These are phyloP conservation scores for Phytophthora nicotianae DNA, from an alignment of 352 stramenopile species.

Conservation along the genomic window DNA sequence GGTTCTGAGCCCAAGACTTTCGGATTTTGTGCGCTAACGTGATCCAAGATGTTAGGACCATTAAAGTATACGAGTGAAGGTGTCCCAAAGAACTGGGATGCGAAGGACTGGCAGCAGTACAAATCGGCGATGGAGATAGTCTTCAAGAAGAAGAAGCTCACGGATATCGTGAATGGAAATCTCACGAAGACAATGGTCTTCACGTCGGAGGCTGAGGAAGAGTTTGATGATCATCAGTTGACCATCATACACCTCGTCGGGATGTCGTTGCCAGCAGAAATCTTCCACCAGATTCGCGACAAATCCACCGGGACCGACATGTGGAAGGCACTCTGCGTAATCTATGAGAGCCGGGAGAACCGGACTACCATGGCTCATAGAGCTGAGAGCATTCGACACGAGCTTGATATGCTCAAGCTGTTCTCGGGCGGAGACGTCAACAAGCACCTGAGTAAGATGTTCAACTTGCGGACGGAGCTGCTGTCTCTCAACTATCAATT, in stretches of 20 bases:
- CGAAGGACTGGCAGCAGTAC: slow-evolving; percentile 5
- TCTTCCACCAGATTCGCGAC: slow-evolving; percentile 3
- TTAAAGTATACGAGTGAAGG: slow-evolving; percentile 2
- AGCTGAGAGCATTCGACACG: slow-evolving; percentile 1
- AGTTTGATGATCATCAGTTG: background rate
- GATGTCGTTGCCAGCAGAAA: slow-evolving; percentile 12
- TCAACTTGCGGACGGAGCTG: slow-evolving; percentile 20
- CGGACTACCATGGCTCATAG: slow-evolving; percentile 7
- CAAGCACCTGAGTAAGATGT: slow-evolving; percentile 19
- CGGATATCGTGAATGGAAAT: no score
- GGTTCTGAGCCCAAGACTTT: background rate
- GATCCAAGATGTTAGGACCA: background rate
- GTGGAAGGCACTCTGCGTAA: slow-evolving; percentile 3
- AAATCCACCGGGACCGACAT: slow-evolving; percentile 14
- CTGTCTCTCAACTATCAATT: slow-evolving; percentile 10
- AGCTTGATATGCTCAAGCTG: slow-evolving; percentile 9
- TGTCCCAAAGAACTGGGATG: background rate
- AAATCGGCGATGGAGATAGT: slow-evolving; percentile 1
- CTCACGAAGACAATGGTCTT: no score
- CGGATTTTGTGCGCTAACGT: background rate
- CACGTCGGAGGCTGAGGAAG: no score
- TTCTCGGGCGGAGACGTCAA: slow-evolving; percentile 9
- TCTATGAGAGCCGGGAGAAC: slow-evolving; percentile 13
- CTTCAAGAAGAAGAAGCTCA: background rate
- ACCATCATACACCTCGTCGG: slow-evolving; percentile 9